Evolutionary conservation across 768 basidiomycete genomes (phyloP).

Genomic region (Gloeopeniophorella convolvens): DNA sequence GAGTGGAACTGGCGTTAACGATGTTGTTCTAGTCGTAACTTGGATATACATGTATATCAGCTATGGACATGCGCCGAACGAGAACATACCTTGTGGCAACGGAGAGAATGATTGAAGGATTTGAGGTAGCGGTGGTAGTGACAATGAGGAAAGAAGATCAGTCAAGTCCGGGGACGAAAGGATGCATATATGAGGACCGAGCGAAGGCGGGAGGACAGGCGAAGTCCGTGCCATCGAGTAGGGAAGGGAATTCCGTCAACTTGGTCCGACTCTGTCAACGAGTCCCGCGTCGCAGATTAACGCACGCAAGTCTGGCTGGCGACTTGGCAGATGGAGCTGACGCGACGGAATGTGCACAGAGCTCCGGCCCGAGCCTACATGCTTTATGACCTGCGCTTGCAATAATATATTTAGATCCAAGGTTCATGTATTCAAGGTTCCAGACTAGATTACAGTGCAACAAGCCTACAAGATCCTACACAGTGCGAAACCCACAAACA

Average conservation of each 20-base stretch:
- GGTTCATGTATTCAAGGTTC: no score
- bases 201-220: constrained; percentile 56
- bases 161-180: constrained; percentile 64
- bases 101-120: constrained; percentile 84
- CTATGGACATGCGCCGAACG: constrained; percentile 4
- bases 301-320: no score
- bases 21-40: constrained; percentile 78
- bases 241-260: neutral
- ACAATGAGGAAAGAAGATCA: constrained; percentile 48
- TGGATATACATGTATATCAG: constrained; percentile 1
- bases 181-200: constrained; percentile 78
- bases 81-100: constrained; percentile 58
- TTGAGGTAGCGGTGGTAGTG: constrained; percentile 62
- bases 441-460: no score
- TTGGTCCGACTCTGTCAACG: no score
- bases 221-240: constrained; percentile 32
- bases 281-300: no score
- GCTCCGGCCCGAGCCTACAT: no score
- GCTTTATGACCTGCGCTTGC: neutral
- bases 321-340: no score
- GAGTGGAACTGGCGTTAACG: constrained; percentile 65
- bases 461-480: no score
- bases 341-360: no score
- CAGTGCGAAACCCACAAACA: no score
- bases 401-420: neutral